Base-by-base conservation (phyloP, 495 filamentous ascomycete genomes). In the Penicillium malachiteum region DNA sequence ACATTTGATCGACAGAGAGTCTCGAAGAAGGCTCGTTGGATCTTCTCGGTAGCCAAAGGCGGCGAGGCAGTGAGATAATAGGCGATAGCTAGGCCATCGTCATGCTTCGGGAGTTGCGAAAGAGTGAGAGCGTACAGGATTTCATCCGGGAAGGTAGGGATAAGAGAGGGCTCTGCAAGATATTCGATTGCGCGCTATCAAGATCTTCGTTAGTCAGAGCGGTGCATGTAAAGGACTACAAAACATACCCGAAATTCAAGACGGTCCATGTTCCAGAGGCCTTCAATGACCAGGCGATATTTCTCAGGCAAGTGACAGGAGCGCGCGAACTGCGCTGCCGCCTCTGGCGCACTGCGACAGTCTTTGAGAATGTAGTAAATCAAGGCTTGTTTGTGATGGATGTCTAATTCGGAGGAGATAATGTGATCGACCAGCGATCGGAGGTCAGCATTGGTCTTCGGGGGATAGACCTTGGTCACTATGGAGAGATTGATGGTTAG, bases 331-430 rank as follows among this genome's bases (percentile, higher is more conserved):
- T 74, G 70, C 3, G 71, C 65, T 3, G 80, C 73, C 18, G 77
- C 63, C 41, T 80, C 76, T n/a, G 70, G 72, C 7, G 78, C 62
- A 39, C 77, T 74, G 61, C 84, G 84, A 68, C 84, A 80, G 67
- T 92, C 88, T 60, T 88, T 86, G 11, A 92, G 80, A 52, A 94
- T 72, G 71, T 94, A 94, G 72, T 87, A 92, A 51, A 94, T 73
- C 43, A 91, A 77, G 10, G 88, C 87, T 61, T 89, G 83, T 68
- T 91, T 90, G 65, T 90, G 83, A 69, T 88, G 85, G 42, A 84
- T 73, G 21, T 87, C 80, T 47, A 84, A 77, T 37, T 74, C 76
- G 17, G 77, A 79, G 41, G 72, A 76, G 55, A 83, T 78, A 52
- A 94, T 86, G 35, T 82, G 78, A 30, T 79, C 68, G 67, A 91